Base-by-base conservation (phyloP, 1,139 yeast species). In the Eremothecium coryli region DNA sequence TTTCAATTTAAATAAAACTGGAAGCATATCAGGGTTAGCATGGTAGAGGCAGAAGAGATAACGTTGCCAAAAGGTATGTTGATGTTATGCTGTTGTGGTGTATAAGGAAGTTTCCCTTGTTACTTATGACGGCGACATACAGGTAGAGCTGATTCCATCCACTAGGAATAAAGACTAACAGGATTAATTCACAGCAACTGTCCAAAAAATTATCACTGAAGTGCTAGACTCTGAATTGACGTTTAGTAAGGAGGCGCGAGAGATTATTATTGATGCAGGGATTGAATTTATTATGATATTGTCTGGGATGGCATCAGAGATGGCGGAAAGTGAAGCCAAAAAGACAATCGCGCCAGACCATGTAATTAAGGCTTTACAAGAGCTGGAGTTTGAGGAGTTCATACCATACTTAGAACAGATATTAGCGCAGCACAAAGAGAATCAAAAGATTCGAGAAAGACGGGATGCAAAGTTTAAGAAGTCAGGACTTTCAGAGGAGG, bases 341-440 rank as follows among this genome's bases (percentile, higher is more conserved):
- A 93, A 90, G 61, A 90, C 99, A 6, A 90, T 90, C 35, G 95
- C 96, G 1, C 81, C 95, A 2, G 98, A 90, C 55, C 99, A 90
- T 58, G 97, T 90, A 31, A 73, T 90, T 41, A 82, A 80, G 54
- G 97, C 98, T 1, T 66, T 90, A 33, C 80, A 76, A 44, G 95
- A 84, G 49, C 67, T 90, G 42, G 99, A 95, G 29, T 90, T 86
- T 59, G 72, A 71, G 36, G 86, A 82, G 43, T 90, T 90, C 56
- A 68, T 90, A 35, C 93, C 81, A 27, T 79, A 85, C 12, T 74
- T 90, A 35, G 82, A 82, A 54, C 79, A 79, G 45, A 88, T 85
- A 20, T 67, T 88, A 49, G 72, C 69, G 37, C 95, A 86, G 52
- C 95, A 86, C 57, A 88, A 85, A 58, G 95, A 86, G 49, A 70